phyloP scores from a whole-genome alignment of 2,329 filamentous ascomycete species.

The Emmonsiellopsis sp. region DNA sequence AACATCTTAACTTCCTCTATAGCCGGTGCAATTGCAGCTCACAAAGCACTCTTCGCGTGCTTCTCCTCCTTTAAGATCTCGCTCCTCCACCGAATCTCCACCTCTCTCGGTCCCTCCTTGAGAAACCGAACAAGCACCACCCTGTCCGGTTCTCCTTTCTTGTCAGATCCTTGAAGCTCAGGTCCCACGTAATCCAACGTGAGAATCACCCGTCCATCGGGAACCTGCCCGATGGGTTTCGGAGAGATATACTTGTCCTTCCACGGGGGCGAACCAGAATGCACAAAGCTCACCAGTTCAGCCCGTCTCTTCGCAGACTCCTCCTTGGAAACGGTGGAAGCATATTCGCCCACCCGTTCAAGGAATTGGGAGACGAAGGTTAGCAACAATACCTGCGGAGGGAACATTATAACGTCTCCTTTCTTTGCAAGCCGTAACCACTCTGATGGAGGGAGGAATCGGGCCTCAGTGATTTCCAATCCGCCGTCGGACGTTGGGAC shows the following conservation, averaged over 20 bases:
- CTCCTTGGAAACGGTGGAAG: constrained; percentile 12
- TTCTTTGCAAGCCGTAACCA: constrained; percentile 59
- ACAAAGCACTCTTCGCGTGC: constrained; percentile 24
- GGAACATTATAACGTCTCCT: constrained; percentile 73
- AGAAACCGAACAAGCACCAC: constrained; percentile 49
- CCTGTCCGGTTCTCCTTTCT: constrained; percentile 44
- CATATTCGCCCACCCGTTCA: constrained; percentile 19
- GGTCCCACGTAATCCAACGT: constrained; percentile 45
- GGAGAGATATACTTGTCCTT: constrained; percentile 39
- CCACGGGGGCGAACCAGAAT: constrained; percentile 37
- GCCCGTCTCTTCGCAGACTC: constrained; percentile 27
- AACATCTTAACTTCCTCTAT: background rate
- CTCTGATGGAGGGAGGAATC: constrained; percentile 58
- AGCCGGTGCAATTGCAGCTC: background rate
- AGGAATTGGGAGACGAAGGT: constrained; percentile 43
- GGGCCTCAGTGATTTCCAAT: constrained; percentile 62
- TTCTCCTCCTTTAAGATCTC: constrained; percentile 36
- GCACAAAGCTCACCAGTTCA: constrained; percentile 40
- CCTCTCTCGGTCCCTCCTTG: constrained; percentile 46
- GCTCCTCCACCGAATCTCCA: constrained; percentile 42
- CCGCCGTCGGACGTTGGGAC: constrained; percentile 63
- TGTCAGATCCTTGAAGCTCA: constrained; percentile 42
- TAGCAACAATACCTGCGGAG: constrained; percentile 66
- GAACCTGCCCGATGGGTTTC: constrained; percentile 25
- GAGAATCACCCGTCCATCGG: constrained; percentile 44